Percentiles rank a stretch among this genome's conserved stretches.
phyloP scores from a whole-genome alignment of 78 protist species.

The Pelomyxa schiedti region DNA sequence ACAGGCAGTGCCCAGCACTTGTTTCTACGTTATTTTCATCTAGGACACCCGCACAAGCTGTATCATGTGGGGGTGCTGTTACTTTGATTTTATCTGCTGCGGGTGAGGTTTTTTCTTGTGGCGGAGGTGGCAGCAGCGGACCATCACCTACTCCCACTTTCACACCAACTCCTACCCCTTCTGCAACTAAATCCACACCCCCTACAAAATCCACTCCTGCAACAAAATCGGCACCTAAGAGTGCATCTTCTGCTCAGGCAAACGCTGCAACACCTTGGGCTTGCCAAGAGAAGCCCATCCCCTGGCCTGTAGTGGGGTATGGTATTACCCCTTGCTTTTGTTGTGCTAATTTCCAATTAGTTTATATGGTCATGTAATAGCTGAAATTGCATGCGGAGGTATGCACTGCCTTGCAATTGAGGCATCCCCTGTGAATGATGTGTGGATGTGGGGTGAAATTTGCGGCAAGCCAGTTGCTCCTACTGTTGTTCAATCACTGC shows the following conservation, averaged over 20 bases:
- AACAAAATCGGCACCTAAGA: background rate
- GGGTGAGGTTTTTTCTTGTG: too few species aligned
- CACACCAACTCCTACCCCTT: background rate
- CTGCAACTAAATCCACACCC: background rate
- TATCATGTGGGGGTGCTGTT: background rate
- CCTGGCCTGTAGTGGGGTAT: background rate
- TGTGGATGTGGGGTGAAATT: too few species aligned
- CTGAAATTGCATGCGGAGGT: background rate
- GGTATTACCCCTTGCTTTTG: too few species aligned
- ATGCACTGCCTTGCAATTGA: background rate
- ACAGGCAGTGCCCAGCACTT: background rate
- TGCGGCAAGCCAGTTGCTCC: too few species aligned
- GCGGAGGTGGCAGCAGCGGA: too few species aligned
- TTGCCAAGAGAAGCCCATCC: background rate
- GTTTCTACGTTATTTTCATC: background rate
- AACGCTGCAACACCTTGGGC: conserved; percentile 36
- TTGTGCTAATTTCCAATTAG: too few species aligned
- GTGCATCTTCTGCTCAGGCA: too few species aligned
- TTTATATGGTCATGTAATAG: background rate
- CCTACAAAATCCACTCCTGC: background rate
- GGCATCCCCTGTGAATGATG: too few species aligned
- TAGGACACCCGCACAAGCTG: background rate
- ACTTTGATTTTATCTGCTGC: too few species aligned
- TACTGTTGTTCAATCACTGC: too few species aligned
- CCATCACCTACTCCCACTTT: too few species aligned